These are phyloP conservation scores for Botrytis porri DNA, from an alignment of 2,329 filamentous ascomycete species.

Conservation along the genomic window DNA sequence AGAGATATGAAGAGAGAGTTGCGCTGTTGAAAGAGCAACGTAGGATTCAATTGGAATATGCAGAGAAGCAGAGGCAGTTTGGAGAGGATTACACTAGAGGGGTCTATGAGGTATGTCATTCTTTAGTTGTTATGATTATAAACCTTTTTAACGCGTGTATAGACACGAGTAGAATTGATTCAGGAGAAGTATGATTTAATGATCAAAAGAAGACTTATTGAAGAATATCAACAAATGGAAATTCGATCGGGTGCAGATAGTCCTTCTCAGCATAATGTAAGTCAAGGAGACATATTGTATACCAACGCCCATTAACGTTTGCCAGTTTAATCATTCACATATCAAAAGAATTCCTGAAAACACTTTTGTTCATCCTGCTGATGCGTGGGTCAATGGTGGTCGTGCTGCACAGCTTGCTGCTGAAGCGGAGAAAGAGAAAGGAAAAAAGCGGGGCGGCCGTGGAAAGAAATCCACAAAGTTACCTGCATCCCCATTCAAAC, in stretches of 20 bases:
- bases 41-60: constrained; percentile 21
- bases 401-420: constrained; percentile 16
- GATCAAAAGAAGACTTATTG: constrained; percentile 29
- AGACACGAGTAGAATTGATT: constrained; percentile 24
- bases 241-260: constrained; percentile 24
- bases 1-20: constrained; percentile 23
- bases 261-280: constrained; percentile 31
- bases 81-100: constrained; percentile 25
- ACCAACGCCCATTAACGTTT: constrained; percentile 19
- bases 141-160: constrained; percentile 19
- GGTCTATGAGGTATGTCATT: constrained; percentile 29
- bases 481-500: constrained; percentile 10
- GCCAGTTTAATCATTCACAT: constrained; percentile 26
- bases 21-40: constrained; percentile 22
- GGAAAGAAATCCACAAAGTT: constrained; percentile 18
- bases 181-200: constrained; percentile 24
- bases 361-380: constrained; percentile 7
- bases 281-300: constrained; percentile 12
- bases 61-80: constrained; percentile 16
- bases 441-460: constrained; percentile 14
- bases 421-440: constrained; percentile 17
- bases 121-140: neutral
- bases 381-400: constrained; percentile 14
- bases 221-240: constrained; percentile 25
- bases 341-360: constrained; percentile 14